Evolutionary conservation across 1,284 basidiomycete species (phyloP).

Genomic region (Cerioporus squamosus): DNA sequence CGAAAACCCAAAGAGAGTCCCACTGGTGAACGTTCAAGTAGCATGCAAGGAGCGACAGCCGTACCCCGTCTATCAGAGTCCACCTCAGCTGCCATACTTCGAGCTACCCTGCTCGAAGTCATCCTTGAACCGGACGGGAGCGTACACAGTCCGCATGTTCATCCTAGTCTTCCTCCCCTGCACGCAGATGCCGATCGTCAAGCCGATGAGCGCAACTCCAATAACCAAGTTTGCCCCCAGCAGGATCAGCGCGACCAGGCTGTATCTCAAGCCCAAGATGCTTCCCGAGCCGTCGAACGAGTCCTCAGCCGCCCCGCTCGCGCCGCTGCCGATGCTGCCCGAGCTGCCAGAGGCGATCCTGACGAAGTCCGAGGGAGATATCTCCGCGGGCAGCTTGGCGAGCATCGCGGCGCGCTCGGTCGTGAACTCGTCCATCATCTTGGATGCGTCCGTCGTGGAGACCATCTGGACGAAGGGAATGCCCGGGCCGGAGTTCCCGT

Average conservation of each 20-base stretch:
- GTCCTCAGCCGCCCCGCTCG: neutral
- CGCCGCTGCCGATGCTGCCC: neutral
- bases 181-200: slow-evolving; percentile 5
- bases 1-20: no score
- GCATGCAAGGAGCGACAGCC: no score
- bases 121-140: slow-evolving; percentile 7
- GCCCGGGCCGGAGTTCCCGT: slow-evolving; percentile 14
- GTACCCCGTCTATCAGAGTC: no score
- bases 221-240: slow-evolving; percentile 9
- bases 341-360: neutral
- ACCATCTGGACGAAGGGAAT: slow-evolving; percentile 40
- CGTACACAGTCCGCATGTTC: neutral
- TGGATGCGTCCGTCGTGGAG: slow-evolving; percentile 24
- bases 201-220: slow-evolving; percentile 1
- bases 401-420: slow-evolving; percentile 20
- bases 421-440: slow-evolving; percentile 26
- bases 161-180: slow-evolving; percentile 1
- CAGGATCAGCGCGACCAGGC: neutral
- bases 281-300: neutral
- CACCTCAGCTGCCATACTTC: neutral
- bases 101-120: neutral
- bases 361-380: slow-evolving; percentile 1
- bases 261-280: slow-evolving; percentile 4
- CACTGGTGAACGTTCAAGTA: no score
- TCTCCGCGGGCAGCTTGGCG: slow-evolving; percentile 1